These are phyloP conservation scores for Gynochthodes officinalis DNA, from an alignment of 257 asterid species.

Conservation along the genomic window DNA sequence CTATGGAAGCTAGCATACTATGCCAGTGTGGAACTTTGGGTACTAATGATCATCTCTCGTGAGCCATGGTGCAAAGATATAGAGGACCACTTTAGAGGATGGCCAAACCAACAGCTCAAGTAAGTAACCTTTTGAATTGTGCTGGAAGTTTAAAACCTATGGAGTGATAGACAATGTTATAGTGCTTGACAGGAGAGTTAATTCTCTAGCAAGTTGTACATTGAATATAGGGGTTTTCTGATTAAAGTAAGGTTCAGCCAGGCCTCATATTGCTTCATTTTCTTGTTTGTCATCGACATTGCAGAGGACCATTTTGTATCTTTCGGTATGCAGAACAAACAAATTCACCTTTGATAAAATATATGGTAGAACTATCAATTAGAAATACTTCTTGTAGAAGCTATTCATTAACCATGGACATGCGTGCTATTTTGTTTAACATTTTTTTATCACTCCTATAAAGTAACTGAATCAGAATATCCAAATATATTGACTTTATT, in stretches of 20 bases:
- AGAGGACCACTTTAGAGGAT: conserved; percentile 61
- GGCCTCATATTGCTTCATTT: not conserved
- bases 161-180: not conserved
- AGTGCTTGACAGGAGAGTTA: not conserved
- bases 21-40: conserved; percentile 59
- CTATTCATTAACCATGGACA: not conserved
- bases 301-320: not conserved
- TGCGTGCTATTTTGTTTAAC: not conserved
- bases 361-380: not conserved
- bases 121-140: conserved; percentile 17
- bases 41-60: conserved; percentile 41
- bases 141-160: not conserved
- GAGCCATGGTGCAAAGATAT: conserved; percentile 77
- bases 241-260: not conserved
- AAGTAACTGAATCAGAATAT: not conserved
- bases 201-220: not conserved
- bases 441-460: not conserved
- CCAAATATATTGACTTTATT: not conserved
- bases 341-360: not conserved
- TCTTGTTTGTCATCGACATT: not conserved
- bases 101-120: conserved; percentile 82
- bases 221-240: not conserved
- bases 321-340: not conserved
- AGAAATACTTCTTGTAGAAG: not conserved
- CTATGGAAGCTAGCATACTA: conserved; percentile 93